A percentile compares a stretch with the other conserved stretches of the same genome.
phyloP scores from a whole-genome alignment of 2,329 filamentous ascomycete genomes.

The Rutstroemia sp. region DNA sequence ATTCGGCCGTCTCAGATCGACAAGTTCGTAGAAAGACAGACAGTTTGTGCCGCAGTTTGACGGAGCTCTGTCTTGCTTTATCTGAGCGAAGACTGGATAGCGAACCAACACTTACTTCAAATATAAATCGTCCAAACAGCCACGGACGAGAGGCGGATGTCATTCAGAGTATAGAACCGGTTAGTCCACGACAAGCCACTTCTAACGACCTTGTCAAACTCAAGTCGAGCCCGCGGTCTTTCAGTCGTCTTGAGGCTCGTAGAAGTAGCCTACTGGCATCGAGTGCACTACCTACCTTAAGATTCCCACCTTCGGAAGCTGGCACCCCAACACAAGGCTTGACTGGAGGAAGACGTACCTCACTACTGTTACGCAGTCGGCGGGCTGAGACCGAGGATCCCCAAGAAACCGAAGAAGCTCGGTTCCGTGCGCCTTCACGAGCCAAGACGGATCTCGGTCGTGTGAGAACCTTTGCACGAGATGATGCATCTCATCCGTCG shows the following conservation, averaged over 20 bases:
- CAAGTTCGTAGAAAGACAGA: constrained; percentile 87
- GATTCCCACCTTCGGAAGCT: constrained; percentile 24
- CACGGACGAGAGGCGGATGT: constrained; percentile 17
- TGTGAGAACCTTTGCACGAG: constrained; percentile 31
- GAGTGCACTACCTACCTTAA: constrained; percentile 26
- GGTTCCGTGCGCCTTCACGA: constrained; percentile 49
- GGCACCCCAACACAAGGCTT: constrained; percentile 39
- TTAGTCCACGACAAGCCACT: constrained; percentile 14
- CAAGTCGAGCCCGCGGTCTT: constrained; percentile 27
- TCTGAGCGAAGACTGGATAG: constrained; percentile 44
- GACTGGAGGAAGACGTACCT: constrained; percentile 47
- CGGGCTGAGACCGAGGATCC: constrained; percentile 28
- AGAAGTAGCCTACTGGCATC: constrained; percentile 29
- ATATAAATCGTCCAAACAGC: constrained; percentile 14
- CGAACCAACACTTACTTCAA: constrained; percentile 15
- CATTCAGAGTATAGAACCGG: constrained; percentile 16
- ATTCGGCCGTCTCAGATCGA: constrained; percentile 57
- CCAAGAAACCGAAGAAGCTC: constrained; percentile 34
- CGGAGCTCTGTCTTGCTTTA: constrained; percentile 83
- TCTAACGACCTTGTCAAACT: constrained; percentile 18
- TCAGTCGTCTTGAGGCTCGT: constrained; percentile 28
- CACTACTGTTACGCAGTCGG: constrained; percentile 38
- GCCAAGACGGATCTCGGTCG: constrained; percentile 48
- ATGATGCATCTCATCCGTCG: constrained; percentile 34
- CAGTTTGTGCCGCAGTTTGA: constrained; percentile 84